phyloP scores from a whole-genome alignment of 2,329 filamentous ascomycete species.

The Ilyonectria mors-panacis region DNA sequence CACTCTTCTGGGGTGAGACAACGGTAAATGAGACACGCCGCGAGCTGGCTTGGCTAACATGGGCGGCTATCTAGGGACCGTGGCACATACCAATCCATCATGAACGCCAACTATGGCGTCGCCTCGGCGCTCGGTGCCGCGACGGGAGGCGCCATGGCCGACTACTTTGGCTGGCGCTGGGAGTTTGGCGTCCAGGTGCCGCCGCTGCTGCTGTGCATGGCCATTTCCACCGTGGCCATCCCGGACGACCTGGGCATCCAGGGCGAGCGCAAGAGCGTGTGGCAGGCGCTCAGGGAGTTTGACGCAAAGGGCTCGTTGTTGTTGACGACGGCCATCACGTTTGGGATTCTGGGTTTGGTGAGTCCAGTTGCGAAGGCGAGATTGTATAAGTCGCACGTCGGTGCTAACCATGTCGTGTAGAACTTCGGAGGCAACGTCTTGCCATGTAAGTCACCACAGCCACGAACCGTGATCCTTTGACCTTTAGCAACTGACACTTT shows the following conservation, averaged over 20 bases:
- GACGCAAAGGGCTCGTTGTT: conserved; percentile 70
- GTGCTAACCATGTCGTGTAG: conserved; percentile 48
- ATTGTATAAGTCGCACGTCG: background rate
- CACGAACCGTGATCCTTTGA: background rate
- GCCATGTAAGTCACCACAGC: conserved; percentile 63
- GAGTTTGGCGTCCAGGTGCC: conserved; percentile 76
- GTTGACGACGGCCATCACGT: conserved; percentile 68
- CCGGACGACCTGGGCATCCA: conserved; percentile 68
- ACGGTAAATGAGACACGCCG: background rate
- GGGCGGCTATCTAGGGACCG: conserved; percentile 51
- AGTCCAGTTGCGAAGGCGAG: conserved; percentile 41
- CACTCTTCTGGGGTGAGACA: conserved; percentile 2
- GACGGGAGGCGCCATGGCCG: conserved; percentile 78
- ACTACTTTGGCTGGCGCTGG: conserved; percentile 81
- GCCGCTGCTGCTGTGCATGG: conserved; percentile 62
- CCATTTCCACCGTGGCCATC: conserved; percentile 62
- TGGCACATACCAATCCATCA: conserved; percentile 80
- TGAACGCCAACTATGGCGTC: conserved; percentile 76
- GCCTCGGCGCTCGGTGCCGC: conserved; percentile 75
- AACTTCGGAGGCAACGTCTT: conserved; percentile 75
- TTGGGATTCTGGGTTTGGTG: conserved; percentile 72
- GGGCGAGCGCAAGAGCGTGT: conserved; percentile 59
- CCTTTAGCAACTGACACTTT: conserved; percentile 21
- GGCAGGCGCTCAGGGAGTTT: conserved; percentile 68
- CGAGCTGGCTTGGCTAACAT: conserved; percentile 8